Evolutionary conservation across 768 basidiomycete genomes (phyloP).

Genomic region (Xerocomellus amylosporus): DNA sequence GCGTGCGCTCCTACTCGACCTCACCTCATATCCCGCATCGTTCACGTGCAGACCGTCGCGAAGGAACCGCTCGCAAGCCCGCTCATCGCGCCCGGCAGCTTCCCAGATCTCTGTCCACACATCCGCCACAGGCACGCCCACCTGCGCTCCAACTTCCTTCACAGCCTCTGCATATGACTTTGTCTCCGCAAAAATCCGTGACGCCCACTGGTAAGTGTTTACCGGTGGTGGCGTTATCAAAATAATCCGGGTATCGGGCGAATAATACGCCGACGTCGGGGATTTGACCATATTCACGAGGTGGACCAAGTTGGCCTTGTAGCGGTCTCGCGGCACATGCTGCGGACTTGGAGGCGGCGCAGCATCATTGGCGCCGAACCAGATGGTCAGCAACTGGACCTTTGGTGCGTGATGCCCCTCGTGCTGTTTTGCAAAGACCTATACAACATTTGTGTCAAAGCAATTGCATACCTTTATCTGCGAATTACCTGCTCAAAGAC

Average conservation of each 20-base stretch:
- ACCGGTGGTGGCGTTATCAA: slow-evolving; percentile 86
- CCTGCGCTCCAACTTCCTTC: slow-evolving; percentile 52
- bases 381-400: slow-evolving; percentile 75
- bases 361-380: slow-evolving; percentile 92
- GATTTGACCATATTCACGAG: slow-evolving; percentile 64
- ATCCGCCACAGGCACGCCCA: slow-evolving; percentile 65
- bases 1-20: slow-evolving; percentile 19
- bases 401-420: slow-evolving; percentile 50
- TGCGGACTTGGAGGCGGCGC: slow-evolving; percentile 62
- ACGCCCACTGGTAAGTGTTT: slow-evolving; percentile 61
- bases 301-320: slow-evolving; percentile 57
- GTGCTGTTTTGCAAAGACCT: slow-evolving; percentile 59
- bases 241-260: slow-evolving; percentile 70
- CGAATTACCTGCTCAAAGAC: slow-evolving; percentile 65
- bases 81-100: slow-evolving; percentile 62
- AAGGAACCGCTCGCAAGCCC: slow-evolving; percentile 49
- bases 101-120: slow-evolving; percentile 72
- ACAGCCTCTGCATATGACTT: slow-evolving; percentile 70
- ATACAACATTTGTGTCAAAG: neutral
- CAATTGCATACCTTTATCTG: neutral
- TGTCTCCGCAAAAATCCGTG: slow-evolving; percentile 51
- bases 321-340: slow-evolving; percentile 70
- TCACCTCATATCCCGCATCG: slow-evolving; percentile 67
- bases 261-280: slow-evolving; percentile 61
- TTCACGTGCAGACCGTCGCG: slow-evolving; percentile 82